phyloP scores from a whole-genome alignment of 257 asterid genomes.

The Hygrophila difformis region DNA sequence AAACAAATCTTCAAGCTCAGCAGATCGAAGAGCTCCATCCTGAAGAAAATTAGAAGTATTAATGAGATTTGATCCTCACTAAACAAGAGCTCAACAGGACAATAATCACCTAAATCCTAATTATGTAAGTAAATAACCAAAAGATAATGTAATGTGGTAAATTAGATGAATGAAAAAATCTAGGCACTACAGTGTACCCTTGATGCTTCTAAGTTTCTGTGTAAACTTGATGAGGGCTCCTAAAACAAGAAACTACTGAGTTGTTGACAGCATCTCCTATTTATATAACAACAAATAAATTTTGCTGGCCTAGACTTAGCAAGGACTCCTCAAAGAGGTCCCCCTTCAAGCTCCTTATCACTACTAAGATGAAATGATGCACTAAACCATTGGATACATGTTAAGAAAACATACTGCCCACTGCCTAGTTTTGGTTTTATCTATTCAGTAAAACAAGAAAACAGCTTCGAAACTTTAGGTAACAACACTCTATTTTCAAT shows the following conservation, averaged over 20 bases:
- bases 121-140: conserved; percentile 4
- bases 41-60: conserved; percentile 32
- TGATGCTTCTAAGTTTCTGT: neutral
- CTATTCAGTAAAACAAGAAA: no score
- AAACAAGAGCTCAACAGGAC: conserved; percentile 6
- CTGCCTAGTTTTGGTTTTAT: neutral
- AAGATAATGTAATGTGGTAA: neutral
- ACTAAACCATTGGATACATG: neutral
- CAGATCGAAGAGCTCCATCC: conserved; percentile 83
- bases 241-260: neutral
- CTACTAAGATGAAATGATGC: no score
- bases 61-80: conserved; percentile 15
- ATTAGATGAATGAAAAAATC: conserved; percentile 5
- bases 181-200: conserved; percentile 5
- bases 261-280: neutral
- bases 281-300: neutral
- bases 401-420: neutral
- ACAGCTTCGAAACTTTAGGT: neutral
- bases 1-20: conserved; percentile 90
- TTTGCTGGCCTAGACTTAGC: neutral
- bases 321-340: no score
- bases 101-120: conserved; percentile 7
- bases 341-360: no score
- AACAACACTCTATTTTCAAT: neutral
- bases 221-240: neutral